Evolutionary conservation across 495 filamentous ascomycete genomes (phyloP).

Genomic region (Penicillium robsamsonii): DNA sequence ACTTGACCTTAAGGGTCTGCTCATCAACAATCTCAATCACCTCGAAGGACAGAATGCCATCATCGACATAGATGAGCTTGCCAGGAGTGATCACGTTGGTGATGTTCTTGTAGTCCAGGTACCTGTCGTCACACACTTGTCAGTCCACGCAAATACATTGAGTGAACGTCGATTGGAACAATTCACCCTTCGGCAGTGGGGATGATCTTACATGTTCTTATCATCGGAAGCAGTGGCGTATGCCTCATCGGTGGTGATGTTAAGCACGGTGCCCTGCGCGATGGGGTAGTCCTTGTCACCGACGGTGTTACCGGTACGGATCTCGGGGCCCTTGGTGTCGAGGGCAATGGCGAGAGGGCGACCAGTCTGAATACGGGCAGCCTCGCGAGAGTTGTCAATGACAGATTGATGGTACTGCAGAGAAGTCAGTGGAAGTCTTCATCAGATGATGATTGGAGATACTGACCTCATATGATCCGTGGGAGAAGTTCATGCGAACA

Average conservation of each 20-base stretch:
- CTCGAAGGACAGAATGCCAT: slow-evolving; percentile 94
- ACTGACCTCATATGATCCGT: slow-evolving; percentile 83
- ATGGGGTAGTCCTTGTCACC: slow-evolving; percentile 86
- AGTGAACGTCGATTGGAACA: neutral
- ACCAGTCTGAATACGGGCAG: slow-evolving; percentile 69
- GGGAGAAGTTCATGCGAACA: slow-evolving; percentile 99
- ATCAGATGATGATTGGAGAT: slow-evolving; percentile 20
- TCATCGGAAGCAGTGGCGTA: slow-evolving; percentile 81
- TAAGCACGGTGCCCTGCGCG: slow-evolving; percentile 73
- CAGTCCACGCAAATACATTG: slow-evolving; percentile 10
- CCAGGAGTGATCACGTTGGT: slow-evolving; percentile 94
- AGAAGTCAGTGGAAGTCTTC: slow-evolving; percentile 13
- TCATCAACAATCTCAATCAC: slow-evolving; percentile 85
- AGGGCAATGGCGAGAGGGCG: slow-evolving; percentile 95
- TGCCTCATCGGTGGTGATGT: slow-evolving; percentile 96
- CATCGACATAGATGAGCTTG: slow-evolving; percentile 96
- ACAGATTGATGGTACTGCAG: slow-evolving; percentile 84
- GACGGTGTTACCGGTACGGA: slow-evolving; percentile 90
- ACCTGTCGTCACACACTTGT: slow-evolving; percentile 54
- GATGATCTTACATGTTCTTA: slow-evolving; percentile 79
- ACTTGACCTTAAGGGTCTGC: slow-evolving; percentile 77
- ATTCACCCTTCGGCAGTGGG: neutral
- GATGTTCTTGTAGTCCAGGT: slow-evolving; percentile 99
- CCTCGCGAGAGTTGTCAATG: slow-evolving; percentile 87
- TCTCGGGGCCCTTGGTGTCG: slow-evolving; percentile 98